Base-by-base conservation (phyloP, 2,329 filamentous ascomycete genomes). In the Penicillium hordei region DNA sequence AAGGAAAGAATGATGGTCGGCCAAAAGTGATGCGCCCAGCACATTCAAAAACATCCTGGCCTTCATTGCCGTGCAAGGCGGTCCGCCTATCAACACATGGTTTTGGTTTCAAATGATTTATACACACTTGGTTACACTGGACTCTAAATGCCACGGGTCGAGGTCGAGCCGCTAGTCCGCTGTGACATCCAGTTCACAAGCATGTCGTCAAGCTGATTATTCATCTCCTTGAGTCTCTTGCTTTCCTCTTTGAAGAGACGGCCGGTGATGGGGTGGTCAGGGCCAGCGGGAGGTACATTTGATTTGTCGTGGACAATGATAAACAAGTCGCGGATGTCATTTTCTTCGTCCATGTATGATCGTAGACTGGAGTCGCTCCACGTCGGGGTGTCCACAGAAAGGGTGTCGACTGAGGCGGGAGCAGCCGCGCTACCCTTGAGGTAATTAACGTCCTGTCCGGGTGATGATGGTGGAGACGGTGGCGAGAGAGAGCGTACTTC, bases 291-390 rank as follows among this genome's bases (percentile, higher is more conserved):
- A 42, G 86, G 83, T 17, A 95, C 87, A 58, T 93, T 90, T 15
- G 87, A 89, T 73, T 93, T 96, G 76, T 97, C 93, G 71, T 96
- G 93, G 29, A 99, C 91, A 60, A 99, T 89, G 38, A 93, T 84
- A 51, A 97, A 82, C 71, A 97, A 84, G 72, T 99, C 93, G 50
- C 91, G 86, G 65, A 99, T 91, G 62, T 96, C 91, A 34, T 88
- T 87, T 60, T 91, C 87, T 65, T 94, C 91, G 65, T 97, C 93
- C 68, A 97, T 89, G 76, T 97, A 99, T 15, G 90, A 88, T 59
- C 91, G 86, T 29, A 99, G 83, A 66, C 87, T 90, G 55, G 86
- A 82, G 73, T 97, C 93, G 61, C 91, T 93, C 94, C 94, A 99
- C 0, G 86, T 85, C 27, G 87, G 82, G 21, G 83, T 82, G 17